These are phyloP conservation scores for Biscogniauxia marginata DNA, from an alignment of 2,329 filamentous ascomycete species.

Conservation along the genomic window DNA sequence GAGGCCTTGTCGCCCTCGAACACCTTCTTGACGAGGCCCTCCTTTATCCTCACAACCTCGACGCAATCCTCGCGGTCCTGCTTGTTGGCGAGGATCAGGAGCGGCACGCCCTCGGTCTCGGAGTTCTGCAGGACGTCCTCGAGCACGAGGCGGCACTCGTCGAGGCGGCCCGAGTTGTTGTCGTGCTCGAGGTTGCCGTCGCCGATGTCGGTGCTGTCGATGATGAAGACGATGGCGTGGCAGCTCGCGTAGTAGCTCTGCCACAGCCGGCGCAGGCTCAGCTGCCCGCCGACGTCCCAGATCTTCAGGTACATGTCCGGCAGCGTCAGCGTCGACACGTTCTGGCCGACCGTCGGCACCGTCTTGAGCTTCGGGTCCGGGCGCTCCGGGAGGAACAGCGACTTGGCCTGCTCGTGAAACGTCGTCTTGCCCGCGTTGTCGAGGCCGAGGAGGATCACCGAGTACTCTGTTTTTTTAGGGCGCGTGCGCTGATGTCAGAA, in stretches of 20 bases:
- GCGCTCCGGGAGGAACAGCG: conserved; percentile 68
- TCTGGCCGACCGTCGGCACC: conserved; percentile 95
- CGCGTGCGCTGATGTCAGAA: conserved; percentile 5
- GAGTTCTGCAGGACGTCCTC: conserved; percentile 86
- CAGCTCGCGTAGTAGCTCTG: conserved; percentile 92
- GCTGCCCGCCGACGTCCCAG: conserved; percentile 96
- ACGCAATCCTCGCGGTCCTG: conserved; percentile 97
- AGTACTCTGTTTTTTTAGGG: conserved; percentile 68
- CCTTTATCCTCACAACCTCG: conserved; percentile 95
- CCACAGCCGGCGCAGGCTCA: conserved; percentile 86
- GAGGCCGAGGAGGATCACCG: conserved; percentile 91
- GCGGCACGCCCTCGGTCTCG: conserved; percentile 86
- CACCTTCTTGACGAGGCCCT: conserved; percentile 90
- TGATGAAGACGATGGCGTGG: conserved; percentile 96
- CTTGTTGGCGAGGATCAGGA: conserved; percentile 93
- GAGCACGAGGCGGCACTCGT: conserved; percentile 85
- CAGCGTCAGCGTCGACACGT: conserved; percentile 86
- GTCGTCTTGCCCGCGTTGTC: conserved; percentile 99
- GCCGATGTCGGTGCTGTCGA: conserved; percentile 91
- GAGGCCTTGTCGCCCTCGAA: conserved; percentile 90
- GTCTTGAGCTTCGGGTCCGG: conserved; percentile 73
- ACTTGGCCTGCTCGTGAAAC: conserved; percentile 94
- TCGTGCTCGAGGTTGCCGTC: conserved; percentile 65
- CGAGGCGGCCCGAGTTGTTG: conserved; percentile 64
- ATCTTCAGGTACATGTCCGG: conserved; percentile 97